Conservation (phyloP, 306 rosid species). For the Pterocarpus santalinus region DNA sequence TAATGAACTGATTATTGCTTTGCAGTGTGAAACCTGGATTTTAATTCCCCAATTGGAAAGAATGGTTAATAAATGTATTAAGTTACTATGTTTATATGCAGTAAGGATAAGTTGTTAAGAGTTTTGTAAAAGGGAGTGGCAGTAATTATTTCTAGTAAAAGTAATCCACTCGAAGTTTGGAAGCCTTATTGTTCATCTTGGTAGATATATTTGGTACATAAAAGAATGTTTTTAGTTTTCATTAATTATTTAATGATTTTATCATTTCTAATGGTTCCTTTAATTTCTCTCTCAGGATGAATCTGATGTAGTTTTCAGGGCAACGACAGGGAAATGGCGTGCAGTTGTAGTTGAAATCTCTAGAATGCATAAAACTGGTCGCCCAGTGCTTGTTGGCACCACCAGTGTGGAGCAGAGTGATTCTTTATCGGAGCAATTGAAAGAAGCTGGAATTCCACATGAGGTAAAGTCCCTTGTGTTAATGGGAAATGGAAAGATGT, state of each 20-base stretch:
- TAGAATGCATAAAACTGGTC: slow-evolving; percentile 93
- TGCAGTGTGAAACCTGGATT: slow-evolving; percentile 22
- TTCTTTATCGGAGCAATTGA: slow-evolving; percentile 81
- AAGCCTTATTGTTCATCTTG: slow-evolving; percentile 13
- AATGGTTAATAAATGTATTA: slow-evolving; percentile 34
- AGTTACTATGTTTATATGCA: slow-evolving; percentile 19
- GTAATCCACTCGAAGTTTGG: not conserved
- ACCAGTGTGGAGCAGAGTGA: slow-evolving; percentile 99
- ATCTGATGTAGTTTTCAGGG: slow-evolving; percentile 96
- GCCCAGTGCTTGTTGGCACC: slow-evolving; percentile 98
- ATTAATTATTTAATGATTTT: slow-evolving; percentile 32
- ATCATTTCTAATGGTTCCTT: slow-evolving; percentile 50
- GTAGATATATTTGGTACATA: slow-evolving; percentile 19
- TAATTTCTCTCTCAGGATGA: slow-evolving; percentile 74
- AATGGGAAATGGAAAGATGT: slow-evolving; percentile 29
- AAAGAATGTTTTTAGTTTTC: slow-evolving; percentile 5
- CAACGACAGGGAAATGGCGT: slow-evolving; percentile 92
- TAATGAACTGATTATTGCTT: slow-evolving; percentile 28
- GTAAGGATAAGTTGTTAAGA: slow-evolving; percentile 2
- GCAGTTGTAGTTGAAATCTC: slow-evolving; percentile 98
- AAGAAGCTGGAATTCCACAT: slow-evolving; percentile 88
- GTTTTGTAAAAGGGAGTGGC: slow-evolving; percentile 7
- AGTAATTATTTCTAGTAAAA: slow-evolving; percentile 37
- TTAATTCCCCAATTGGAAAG: slow-evolving; percentile 4
- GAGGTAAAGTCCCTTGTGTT: slow-evolving; percentile 65